A percentile compares a stretch with the other conserved stretches of the same genome.
Conservation (phyloP, 371 early-diverging fungal genomes). For the Mucor saturninus region DNA sequence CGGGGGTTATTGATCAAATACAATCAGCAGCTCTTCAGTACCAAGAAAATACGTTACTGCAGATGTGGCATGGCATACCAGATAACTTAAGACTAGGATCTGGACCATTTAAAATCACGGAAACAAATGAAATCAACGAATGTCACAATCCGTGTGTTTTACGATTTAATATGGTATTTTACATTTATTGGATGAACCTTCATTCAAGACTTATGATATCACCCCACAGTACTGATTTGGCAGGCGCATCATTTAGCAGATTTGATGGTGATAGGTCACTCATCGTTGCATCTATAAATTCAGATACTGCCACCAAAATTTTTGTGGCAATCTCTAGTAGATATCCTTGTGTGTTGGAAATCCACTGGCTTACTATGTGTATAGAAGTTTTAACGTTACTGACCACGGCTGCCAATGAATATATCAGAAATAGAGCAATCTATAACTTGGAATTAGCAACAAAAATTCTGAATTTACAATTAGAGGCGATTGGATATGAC, state of each 20-base stretch:
- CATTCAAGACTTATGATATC: slow-evolving; percentile 35
- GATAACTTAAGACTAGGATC: slow-evolving; percentile 16
- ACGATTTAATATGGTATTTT: slow-evolving; percentile 32
- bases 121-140: slow-evolving; percentile 6
- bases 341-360: slow-evolving; percentile 37
- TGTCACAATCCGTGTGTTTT: slow-evolving; percentile 21
- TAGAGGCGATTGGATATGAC: not conserved
- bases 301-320: slow-evolving; percentile 35
- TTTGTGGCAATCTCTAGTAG: slow-evolving; percentile 20
- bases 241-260: slow-evolving; percentile 24
- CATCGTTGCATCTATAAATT: slow-evolving; percentile 38
- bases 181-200: slow-evolving; percentile 35
- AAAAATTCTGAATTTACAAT: not conserved
- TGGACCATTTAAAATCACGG: slow-evolving; percentile 26
- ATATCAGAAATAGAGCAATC: slow-evolving; percentile 29
- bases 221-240: slow-evolving; percentile 22
- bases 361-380: slow-evolving; percentile 36
- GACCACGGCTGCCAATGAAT: slow-evolving; percentile 8
- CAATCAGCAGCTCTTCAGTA: slow-evolving; percentile 23
- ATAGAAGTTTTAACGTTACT: slow-evolving; percentile 29
- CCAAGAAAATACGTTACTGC: slow-evolving; percentile 28
- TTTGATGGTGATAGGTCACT: slow-evolving; percentile 40
- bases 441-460: slow-evolving; percentile 4
- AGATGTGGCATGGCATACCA: slow-evolving; percentile 35
- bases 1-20: slow-evolving; percentile 28